Percentiles rank a stretch among this genome's conserved stretches.
Evolutionary conservation across 2,329 filamentous ascomycete species (phyloP).

Genomic region (Colletotrichum noveboracense): DNA sequence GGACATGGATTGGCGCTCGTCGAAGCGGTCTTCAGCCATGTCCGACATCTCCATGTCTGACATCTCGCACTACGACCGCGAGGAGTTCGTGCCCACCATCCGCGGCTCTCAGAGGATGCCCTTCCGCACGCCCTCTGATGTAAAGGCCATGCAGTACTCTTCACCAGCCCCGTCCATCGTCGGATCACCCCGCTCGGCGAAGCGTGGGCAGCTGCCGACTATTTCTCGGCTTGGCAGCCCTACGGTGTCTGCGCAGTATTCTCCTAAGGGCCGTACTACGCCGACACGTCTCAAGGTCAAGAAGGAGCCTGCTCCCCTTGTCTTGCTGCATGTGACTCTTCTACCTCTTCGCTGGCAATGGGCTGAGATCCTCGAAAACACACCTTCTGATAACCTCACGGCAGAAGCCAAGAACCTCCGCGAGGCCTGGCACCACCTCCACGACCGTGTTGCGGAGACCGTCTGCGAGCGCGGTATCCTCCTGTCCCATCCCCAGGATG

Average conservation of each 20-base stretch:
- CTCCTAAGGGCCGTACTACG: slow-evolving; percentile 58
- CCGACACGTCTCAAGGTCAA: slow-evolving; percentile 62
- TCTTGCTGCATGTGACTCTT: slow-evolving; percentile 79
- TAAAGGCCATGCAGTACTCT: slow-evolving; percentile 75
- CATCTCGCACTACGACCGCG: slow-evolving; percentile 34
- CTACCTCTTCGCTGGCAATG: slow-evolving; percentile 73
- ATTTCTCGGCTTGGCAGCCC: slow-evolving; percentile 65
- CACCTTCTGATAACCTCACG: slow-evolving; percentile 43
- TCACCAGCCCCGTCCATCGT: slow-evolving; percentile 66
- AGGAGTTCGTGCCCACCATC: slow-evolving; percentile 58
- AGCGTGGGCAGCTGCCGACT: slow-evolving; percentile 50
- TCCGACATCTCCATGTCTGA: slow-evolving; percentile 58
- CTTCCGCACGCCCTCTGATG: slow-evolving; percentile 73
- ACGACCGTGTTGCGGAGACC: slow-evolving; percentile 74
- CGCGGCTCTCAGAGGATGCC: slow-evolving; percentile 65
- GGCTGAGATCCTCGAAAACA: slow-evolving; percentile 56
- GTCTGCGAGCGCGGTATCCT: slow-evolving; percentile 76
- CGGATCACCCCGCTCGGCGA: slow-evolving; percentile 55
- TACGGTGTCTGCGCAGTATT: slow-evolving; percentile 54
- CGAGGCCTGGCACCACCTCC: slow-evolving; percentile 70
- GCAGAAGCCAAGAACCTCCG: slow-evolving; percentile 56
- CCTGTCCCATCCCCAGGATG: slow-evolving; percentile 78
- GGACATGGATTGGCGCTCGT: slow-evolving; percentile 36
- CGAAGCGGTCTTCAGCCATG: slow-evolving; percentile 46
- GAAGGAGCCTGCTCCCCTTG: slow-evolving; percentile 67